Evolutionary conservation across 768 basidiomycete species (phyloP).

Genomic region (Hydnomerulius pinastri): DNA sequence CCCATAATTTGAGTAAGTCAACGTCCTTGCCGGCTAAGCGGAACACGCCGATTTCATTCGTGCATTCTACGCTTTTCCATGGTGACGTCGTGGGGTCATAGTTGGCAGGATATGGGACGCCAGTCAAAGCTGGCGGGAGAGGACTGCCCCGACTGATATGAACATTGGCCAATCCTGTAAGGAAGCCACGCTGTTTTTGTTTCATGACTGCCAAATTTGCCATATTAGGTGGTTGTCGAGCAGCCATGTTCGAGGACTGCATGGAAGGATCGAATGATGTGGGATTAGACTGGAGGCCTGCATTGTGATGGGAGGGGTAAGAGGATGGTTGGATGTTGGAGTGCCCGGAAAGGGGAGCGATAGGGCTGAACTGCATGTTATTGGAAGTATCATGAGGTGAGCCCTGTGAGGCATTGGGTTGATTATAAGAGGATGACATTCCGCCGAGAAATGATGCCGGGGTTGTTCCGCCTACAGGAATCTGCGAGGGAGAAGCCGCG

Average conservation of each 20-base stretch:
- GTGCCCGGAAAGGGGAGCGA: constrained; percentile 35
- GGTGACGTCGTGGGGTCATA: constrained; percentile 65
- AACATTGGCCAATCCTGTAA: constrained; percentile 57
- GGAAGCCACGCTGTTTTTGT: constrained; percentile 61
- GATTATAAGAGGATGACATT: constrained; percentile 41
- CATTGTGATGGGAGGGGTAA: constrained; percentile 41
- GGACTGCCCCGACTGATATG: constrained; percentile 62
- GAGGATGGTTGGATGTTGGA: constrained; percentile 47
- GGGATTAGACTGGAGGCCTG: constrained; percentile 28
- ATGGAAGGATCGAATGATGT: constrained; percentile 50
- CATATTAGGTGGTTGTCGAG: constrained; percentile 37
- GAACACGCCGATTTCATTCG: constrained; percentile 61
- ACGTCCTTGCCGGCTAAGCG: constrained; percentile 74
- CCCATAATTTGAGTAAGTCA: constrained; percentile 76
- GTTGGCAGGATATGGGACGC: constrained; percentile 50
- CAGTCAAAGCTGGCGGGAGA: constrained; percentile 74
- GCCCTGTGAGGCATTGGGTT: constrained; percentile 35
- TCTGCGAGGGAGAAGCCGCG: constrained; percentile 37
- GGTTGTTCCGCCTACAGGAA: constrained; percentile 54
- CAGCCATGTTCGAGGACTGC: constrained; percentile 37
- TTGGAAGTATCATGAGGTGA: constrained; percentile 41
- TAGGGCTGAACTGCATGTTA: constrained; percentile 43
- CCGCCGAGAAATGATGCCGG: constrained; percentile 70
- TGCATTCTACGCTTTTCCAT: constrained; percentile 68
- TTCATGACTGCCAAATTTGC: constrained; percentile 41